These are phyloP conservation scores for Aspergillus cejpii DNA, from an alignment of 2,329 filamentous ascomycete genomes.

Conservation along the genomic window DNA sequence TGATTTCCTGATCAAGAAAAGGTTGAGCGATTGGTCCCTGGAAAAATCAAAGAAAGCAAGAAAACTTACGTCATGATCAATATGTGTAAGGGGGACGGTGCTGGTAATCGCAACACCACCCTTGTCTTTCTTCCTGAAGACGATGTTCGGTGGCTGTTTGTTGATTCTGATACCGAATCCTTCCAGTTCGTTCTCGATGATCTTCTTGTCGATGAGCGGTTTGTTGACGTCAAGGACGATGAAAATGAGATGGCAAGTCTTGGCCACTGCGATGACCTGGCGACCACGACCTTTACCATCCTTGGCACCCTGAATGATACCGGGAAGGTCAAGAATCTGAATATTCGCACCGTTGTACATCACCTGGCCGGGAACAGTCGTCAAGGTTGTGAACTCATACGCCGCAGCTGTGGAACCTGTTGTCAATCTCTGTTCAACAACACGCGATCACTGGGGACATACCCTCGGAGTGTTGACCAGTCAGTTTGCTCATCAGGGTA, in stretches of 20 bases:
- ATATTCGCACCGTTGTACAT: slow-evolving; percentile 94
- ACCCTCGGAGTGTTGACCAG: slow-evolving; percentile 89
- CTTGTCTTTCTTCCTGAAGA: slow-evolving; percentile 99
- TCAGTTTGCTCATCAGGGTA: slow-evolving; percentile 90
- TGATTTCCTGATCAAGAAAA: slow-evolving; percentile 62
- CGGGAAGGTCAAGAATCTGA: slow-evolving; percentile 95
- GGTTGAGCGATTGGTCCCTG: slow-evolving; percentile 10
- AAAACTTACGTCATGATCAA: slow-evolving; percentile 64
- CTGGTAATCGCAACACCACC: slow-evolving; percentile 94
- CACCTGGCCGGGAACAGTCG: slow-evolving; percentile 93
- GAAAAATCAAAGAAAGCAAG: not conserved
- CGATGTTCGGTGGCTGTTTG: slow-evolving; percentile 93
- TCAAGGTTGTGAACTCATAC: slow-evolving; percentile 98
- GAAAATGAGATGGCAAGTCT: slow-evolving; percentile 97
- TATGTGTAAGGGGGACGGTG: slow-evolving; percentile 84
- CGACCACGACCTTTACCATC: slow-evolving; percentile 95
- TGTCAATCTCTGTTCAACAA: slow-evolving; percentile 12
- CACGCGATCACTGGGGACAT: slow-evolving; percentile 1
- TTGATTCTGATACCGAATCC: slow-evolving; percentile 98
- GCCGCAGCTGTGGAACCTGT: slow-evolving; percentile 58
- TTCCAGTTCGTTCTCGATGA: slow-evolving; percentile 92
- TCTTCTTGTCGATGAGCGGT: slow-evolving; percentile 88
- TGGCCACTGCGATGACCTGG: slow-evolving; percentile 97
- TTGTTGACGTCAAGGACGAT: slow-evolving; percentile 99
- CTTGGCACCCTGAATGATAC: slow-evolving; percentile 98